These are phyloP conservation scores for Kodamaea neixiangensis DNA, from an alignment of 805 yeast species.

Conservation along the genomic window DNA sequence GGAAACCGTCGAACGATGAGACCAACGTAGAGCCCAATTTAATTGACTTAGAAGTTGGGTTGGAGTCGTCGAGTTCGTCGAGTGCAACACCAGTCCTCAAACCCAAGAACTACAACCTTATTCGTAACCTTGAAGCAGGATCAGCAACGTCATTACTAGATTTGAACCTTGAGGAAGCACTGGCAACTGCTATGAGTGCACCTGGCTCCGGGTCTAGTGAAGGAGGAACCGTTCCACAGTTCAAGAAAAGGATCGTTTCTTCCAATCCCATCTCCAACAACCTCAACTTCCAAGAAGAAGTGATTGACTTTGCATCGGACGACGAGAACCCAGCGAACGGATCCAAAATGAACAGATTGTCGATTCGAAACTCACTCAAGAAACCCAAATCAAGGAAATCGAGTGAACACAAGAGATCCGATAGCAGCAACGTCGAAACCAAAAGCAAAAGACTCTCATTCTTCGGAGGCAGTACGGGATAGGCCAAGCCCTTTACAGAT, in stretches of 20 bases:
- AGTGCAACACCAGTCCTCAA: conserved; percentile 19
- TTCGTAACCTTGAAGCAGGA: conserved; percentile 12
- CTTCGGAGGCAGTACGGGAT: conserved; percentile 17
- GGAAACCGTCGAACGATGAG: conserved; percentile 7
- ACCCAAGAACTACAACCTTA: conserved; percentile 11
- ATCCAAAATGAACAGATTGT: conserved; percentile 40
- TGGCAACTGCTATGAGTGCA: neutral
- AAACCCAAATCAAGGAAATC: conserved; percentile 27
- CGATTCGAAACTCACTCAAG: conserved; percentile 41
- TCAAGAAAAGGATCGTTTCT: conserved; percentile 32
- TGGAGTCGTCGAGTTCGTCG: conserved; percentile 27
- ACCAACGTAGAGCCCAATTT: conserved; percentile 24
- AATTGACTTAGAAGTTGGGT: conserved; percentile 38
- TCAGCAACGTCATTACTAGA: conserved; percentile 26
- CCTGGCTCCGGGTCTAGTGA: neutral
- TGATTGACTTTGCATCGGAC: conserved; percentile 48
- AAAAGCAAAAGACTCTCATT: conserved; percentile 26
- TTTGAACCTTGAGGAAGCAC: conserved; percentile 25
- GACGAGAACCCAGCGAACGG: conserved; percentile 42
- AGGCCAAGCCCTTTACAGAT: neutral
- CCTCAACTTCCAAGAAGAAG: conserved; percentile 42
- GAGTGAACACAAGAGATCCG: conserved; percentile 22
- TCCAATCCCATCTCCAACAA: conserved; percentile 27
- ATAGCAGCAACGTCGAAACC: conserved; percentile 19
- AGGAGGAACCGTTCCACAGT: conserved; percentile 24